A percentile compares a stretch with the other conserved stretches of the same genome.
These are phyloP conservation scores for Viridothelium virens DNA, from an alignment of 495 filamentous ascomycete genomes.

Conservation along the genomic window DNA sequence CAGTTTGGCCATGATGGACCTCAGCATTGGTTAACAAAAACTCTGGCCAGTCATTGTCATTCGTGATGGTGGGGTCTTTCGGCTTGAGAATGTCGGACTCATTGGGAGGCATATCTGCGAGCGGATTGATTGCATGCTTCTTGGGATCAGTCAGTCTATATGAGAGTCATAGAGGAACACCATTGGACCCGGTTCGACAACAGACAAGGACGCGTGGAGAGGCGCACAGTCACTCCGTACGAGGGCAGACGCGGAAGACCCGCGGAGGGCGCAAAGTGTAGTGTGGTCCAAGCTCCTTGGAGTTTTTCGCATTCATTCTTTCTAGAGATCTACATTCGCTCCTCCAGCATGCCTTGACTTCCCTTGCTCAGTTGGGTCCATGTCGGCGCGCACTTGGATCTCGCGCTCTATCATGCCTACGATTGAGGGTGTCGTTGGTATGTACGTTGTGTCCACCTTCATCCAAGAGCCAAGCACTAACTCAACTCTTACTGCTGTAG, in stretches of 20 bases:
- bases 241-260: background rate
- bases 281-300: background rate
- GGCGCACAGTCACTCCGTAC: background rate
- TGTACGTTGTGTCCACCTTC: constrained; percentile 23
- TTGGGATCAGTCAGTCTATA: background rate
- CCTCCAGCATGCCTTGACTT: background rate
- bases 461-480: constrained; percentile 8
- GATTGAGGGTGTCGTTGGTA: constrained; percentile 28
- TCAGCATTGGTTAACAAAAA: constrained; percentile 49
- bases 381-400: background rate
- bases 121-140: constrained; percentile 2
- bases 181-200: background rate
- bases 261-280: background rate
- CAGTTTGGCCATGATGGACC: constrained; percentile 44
- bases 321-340: background rate
- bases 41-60: constrained; percentile 55
- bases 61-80: constrained; percentile 44
- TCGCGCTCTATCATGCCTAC: background rate
- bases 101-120: constrained; percentile 25
- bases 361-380: background rate
- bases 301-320: background rate
- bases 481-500: constrained; percentile 38
- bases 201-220: background rate
- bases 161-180: background rate
- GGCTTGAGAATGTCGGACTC: constrained; percentile 51